A percentile compares a stretch with the other conserved stretches of the same genome.
These are phyloP conservation scores for Trichoderma gracile DNA, from an alignment of 2,329 filamentous ascomycete species.

Conservation along the genomic window DNA sequence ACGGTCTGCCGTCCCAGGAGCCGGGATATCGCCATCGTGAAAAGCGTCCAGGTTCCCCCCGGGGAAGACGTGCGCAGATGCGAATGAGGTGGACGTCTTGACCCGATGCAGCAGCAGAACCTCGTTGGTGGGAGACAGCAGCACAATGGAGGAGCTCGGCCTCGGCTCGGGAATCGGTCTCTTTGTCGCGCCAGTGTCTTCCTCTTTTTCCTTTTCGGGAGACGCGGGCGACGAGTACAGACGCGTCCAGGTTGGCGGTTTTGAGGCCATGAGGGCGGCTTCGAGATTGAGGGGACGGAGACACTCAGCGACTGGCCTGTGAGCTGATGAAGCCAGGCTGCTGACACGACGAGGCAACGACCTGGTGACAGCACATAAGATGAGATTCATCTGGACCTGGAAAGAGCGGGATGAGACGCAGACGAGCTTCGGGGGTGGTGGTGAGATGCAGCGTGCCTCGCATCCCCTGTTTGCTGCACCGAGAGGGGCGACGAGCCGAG, in stretches of 20 bases:
- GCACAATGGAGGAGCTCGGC: constrained; percentile 74
- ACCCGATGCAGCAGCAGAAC: constrained; percentile 87
- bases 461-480: background rate
- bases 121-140: constrained; percentile 84
- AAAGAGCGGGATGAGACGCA: background rate
- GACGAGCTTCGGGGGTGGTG: background rate
- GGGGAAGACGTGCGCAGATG: constrained; percentile 92
- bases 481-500: constrained; percentile 16
- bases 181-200: constrained; percentile 29
- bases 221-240: constrained; percentile 25
- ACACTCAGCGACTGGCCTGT: background rate
- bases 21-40: constrained; percentile 67
- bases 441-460: constrained; percentile 1
- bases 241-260: constrained; percentile 7
- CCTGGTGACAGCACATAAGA: constrained; percentile 15
- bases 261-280: constrained; percentile 19
- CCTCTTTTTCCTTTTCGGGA: background rate
- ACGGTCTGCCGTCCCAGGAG: constrained; percentile 49
- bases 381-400: constrained; percentile 17
- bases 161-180: constrained; percentile 48
- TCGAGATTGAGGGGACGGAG: background rate
- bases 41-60: constrained; percentile 78
- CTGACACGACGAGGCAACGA: constrained; percentile 9
- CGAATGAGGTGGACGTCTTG: constrained; percentile 77
- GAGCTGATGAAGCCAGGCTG: background rate